phyloP scores from a whole-genome alignment of 73 alveolate species.

The Symbiodinium natans region DNA sequence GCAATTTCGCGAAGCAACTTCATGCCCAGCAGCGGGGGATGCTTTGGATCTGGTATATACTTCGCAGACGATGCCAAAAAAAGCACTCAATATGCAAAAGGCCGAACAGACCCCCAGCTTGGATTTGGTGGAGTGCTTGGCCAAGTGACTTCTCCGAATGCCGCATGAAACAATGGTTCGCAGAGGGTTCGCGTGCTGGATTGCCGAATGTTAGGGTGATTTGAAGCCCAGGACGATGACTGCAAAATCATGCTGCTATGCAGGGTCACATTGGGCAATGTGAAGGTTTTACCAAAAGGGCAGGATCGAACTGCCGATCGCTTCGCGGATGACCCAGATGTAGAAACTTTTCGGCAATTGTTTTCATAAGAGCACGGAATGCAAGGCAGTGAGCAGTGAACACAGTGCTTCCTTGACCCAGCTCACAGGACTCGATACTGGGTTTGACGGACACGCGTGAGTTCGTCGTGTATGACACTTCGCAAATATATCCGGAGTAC shows the following conservation, averaged over 20 bases:
- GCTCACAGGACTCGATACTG: conserved; percentile 47
- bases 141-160: no score
- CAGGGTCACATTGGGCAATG: conserved; percentile 39
- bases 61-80: conserved; percentile 77
- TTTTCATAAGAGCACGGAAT: no score
- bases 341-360: not conserved
- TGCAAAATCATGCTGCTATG: conserved; percentile 73
- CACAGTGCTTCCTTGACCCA: not conserved
- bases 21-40: conserved; percentile 79
- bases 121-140: not conserved
- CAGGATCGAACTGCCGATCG: conserved; percentile 72
- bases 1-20: conserved; percentile 44
- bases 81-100: conserved; percentile 64
- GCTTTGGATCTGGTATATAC: conserved; percentile 77
- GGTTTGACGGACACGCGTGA: conserved; percentile 54
- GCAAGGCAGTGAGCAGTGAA: no score
- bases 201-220: not conserved
- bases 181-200: no score
- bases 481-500: conserved; percentile 85
- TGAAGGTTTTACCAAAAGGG: conserved; percentile 48
- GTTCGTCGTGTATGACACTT: conserved; percentile 72
- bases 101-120: conserved; percentile 13
- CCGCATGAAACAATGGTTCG: no score
- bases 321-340: conserved; percentile 43
- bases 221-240: conserved; percentile 36